phyloP scores from a whole-genome alignment of 2,329 filamentous ascomycete species.

The Monilinia polystroma region DNA sequence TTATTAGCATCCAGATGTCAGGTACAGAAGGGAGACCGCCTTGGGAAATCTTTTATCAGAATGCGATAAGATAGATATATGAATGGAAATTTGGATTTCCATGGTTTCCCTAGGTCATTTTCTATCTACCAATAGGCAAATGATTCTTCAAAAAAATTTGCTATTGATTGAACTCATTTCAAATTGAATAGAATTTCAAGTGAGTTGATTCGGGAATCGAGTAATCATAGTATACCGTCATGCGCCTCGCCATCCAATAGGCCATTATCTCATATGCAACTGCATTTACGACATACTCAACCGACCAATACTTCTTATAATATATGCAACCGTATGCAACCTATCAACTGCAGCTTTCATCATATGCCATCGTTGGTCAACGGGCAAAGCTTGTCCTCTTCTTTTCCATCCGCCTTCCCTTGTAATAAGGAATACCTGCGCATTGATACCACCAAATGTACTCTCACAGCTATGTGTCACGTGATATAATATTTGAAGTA shows the following conservation, averaged over 20 bases:
- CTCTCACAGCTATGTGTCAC: conserved; percentile 17
- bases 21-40: conserved; percentile 18
- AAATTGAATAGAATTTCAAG: neutral
- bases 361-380: neutral
- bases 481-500: conserved; percentile 11
- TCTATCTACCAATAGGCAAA: conserved; percentile 18
- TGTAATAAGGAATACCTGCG: neutral
- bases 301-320: conserved; percentile 1
- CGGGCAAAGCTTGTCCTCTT: neutral
- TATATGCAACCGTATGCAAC: conserved; percentile 11
- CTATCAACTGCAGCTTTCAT: conserved; percentile 18
- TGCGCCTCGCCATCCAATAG: conserved; percentile 14
- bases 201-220: conserved; percentile 20
- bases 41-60: conserved; percentile 7
- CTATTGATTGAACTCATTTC: conserved; percentile 11
- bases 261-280: conserved; percentile 15
- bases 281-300: neutral
- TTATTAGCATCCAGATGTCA: conserved; percentile 20
- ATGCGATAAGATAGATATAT: conserved; percentile 20
- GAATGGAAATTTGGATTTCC: conserved; percentile 13
- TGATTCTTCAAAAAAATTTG: conserved; percentile 3
- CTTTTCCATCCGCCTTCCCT: neutral
- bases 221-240: neutral
- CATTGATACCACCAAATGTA: conserved; percentile 6
- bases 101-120: neutral